phyloP scores from a whole-genome alignment of 1,284 basidiomycete genomes.

The Somion occarium region DNA sequence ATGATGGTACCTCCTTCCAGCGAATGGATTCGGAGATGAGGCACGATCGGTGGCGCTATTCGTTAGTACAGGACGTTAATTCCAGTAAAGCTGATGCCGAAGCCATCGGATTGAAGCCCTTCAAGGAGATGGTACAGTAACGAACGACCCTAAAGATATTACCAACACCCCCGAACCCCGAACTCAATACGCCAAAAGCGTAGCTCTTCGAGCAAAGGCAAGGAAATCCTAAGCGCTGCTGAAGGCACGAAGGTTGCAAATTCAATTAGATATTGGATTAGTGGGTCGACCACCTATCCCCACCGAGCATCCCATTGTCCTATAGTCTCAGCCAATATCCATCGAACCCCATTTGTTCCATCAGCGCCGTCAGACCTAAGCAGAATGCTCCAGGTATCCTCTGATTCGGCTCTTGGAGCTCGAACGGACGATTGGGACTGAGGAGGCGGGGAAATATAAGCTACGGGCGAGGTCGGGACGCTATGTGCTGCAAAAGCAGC shows the following conservation, averaged over 20 bases:
- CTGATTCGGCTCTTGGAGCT: conserved; percentile 17
- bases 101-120: neutral
- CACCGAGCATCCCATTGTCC: conserved; percentile 25
- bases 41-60: too few species aligned
- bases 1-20: too few species aligned
- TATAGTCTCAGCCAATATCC: conserved; percentile 23
- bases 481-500: conserved; percentile 17
- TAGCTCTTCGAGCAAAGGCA: neutral
- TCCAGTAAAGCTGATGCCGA: too few species aligned
- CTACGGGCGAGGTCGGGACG: conserved; percentile 20
- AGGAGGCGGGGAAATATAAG: conserved; percentile 10
- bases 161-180: neutral
- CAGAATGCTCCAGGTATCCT: conserved; percentile 23
- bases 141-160: neutral
- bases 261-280: neutral
- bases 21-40: too few species aligned
- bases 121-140: neutral
- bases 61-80: too few species aligned
- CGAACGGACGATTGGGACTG: conserved; percentile 13
- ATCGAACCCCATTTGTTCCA: conserved; percentile 6
- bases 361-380: conserved; percentile 2
- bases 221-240: neutral
- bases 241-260: neutral
- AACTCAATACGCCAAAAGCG: neutral
- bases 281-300: conserved; percentile 13